Evolutionary conservation across 495 filamentous ascomycete species (phyloP).

Genomic region (Astrocystis sublimbata): DNA sequence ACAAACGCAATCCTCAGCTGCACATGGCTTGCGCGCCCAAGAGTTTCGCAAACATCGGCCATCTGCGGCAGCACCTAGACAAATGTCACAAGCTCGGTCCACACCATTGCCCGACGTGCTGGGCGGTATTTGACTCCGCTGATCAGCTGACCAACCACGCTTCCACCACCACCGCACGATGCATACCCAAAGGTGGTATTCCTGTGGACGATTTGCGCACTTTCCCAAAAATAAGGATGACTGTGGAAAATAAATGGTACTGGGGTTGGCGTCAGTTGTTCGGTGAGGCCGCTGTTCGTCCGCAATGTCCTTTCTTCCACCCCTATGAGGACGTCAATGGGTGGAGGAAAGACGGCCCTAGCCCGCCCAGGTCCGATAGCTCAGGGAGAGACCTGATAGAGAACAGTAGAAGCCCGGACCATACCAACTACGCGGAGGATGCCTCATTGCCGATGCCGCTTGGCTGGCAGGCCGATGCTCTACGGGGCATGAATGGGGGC

Average conservation of each 20-base stretch:
- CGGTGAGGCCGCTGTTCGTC: slow-evolving; percentile 1
- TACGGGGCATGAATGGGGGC: not conserved
- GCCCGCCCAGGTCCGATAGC: too few species aligned
- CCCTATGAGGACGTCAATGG: slow-evolving; percentile 14
- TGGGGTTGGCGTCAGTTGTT: slow-evolving; percentile 25
- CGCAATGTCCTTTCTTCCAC: slow-evolving; percentile 25
- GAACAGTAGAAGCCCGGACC: not conserved
- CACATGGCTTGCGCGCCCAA: slow-evolving; percentile 17
- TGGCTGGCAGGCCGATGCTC: not conserved
- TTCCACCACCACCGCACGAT: not conserved
- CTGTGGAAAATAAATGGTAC: slow-evolving; percentile 22
- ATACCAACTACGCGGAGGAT: not conserved
- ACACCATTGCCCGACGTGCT: slow-evolving; percentile 20
- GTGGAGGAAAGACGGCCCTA: not conserved
- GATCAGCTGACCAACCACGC: slow-evolving; percentile 7
- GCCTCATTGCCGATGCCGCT: not conserved
- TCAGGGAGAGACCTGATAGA: not conserved
- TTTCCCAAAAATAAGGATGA: slow-evolving; percentile 8
- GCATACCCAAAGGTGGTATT: slow-evolving; percentile 19
- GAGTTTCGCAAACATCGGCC: slow-evolving; percentile 21
- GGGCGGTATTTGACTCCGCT: slow-evolving; percentile 13
- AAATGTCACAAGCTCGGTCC: slow-evolving; percentile 19
- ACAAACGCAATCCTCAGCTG: slow-evolving; percentile 20
- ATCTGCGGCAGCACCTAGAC: slow-evolving; percentile 22
- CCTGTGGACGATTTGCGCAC: slow-evolving; percentile 16